Evolutionary conservation across 2,329 filamentous ascomycete species (phyloP).

Genomic region (Cadophora luteo-olivacea): DNA sequence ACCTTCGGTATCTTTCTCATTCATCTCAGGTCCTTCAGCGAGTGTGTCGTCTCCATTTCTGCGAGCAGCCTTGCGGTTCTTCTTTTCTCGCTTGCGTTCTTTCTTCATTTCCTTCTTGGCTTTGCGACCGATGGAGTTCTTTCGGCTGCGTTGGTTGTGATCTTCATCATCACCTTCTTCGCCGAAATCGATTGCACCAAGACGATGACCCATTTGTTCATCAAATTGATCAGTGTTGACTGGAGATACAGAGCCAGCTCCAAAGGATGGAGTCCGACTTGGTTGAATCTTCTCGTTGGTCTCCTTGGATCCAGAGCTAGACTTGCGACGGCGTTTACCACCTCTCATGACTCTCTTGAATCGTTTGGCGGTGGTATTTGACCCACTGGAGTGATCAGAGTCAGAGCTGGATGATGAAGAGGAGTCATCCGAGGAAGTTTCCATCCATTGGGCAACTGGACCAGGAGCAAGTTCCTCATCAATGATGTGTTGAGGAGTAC

Average conservation of each 20-base stretch:
- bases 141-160: conserved; percentile 34
- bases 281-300: conserved; percentile 50
- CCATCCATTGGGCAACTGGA: conserved; percentile 81
- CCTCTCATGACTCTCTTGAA: conserved; percentile 76
- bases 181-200: conserved; percentile 52
- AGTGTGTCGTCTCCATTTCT: conserved; percentile 36
- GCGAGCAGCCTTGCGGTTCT: conserved; percentile 35
- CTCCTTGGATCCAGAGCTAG: conserved; percentile 73
- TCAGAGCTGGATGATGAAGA: conserved; percentile 73
- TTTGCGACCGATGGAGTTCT: conserved; percentile 37
- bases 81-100: conserved; percentile 41
- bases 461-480: conserved; percentile 90
- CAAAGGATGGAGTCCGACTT: conserved; percentile 51
- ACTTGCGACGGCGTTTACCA: conserved; percentile 73
- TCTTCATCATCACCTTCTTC: conserved; percentile 61
- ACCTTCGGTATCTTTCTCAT: conserved; percentile 36
- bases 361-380: conserved; percentile 75
- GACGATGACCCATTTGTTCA: conserved; percentile 37
- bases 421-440: conserved; percentile 60
- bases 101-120: conserved; percentile 47
- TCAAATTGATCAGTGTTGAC: conserved; percentile 35
- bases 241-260: conserved; percentile 40
- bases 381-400: conserved; percentile 70
- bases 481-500: conserved; percentile 89
- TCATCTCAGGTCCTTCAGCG: conserved; percentile 32